phyloP scores from a whole-genome alignment of 441 rosid species.

The Theobroma grandiflorum region DNA sequence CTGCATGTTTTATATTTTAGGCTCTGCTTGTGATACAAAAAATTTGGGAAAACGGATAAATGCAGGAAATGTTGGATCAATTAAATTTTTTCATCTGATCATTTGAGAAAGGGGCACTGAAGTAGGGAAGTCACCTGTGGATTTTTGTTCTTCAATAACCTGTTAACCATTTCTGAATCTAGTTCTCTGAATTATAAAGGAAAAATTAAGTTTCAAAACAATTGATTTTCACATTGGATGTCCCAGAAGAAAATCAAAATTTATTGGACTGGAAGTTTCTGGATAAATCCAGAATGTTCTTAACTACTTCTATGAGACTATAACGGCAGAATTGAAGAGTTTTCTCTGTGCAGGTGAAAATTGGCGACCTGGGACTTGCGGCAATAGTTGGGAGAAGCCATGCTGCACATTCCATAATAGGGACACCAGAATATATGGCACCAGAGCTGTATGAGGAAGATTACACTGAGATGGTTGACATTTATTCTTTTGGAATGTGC shows the following conservation, averaged over 20 bases:
- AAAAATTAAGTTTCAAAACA: not conserved
- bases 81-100: not conserved
- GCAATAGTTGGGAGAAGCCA: slow-evolving; percentile 58
- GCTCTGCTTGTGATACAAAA: slow-evolving; percentile 11
- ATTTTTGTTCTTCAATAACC: not conserved
- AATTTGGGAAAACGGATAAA: not conserved
- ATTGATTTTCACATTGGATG: not conserved
- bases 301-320: not conserved
- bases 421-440: slow-evolving; percentile 61
- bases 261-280: not conserved
- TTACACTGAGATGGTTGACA: slow-evolving; percentile 60
- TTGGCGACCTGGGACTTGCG: slow-evolving; percentile 57
- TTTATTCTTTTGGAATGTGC: slow-evolving; percentile 59
- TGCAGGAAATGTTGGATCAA: not conserved
- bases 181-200: not conserved
- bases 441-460: slow-evolving; percentile 61
- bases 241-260: not conserved
- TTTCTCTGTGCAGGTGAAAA: slow-evolving; percentile 42
- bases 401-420: slow-evolving; percentile 51
- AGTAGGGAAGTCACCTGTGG: not conserved
- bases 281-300: not conserved
- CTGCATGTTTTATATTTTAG: not conserved
- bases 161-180: not conserved
- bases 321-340: slow-evolving; percentile 13
- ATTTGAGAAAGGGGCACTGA: not conserved